Conservation (phyloP, 768 basidiomycete genomes). For the Lentinus brumalis region DNA sequence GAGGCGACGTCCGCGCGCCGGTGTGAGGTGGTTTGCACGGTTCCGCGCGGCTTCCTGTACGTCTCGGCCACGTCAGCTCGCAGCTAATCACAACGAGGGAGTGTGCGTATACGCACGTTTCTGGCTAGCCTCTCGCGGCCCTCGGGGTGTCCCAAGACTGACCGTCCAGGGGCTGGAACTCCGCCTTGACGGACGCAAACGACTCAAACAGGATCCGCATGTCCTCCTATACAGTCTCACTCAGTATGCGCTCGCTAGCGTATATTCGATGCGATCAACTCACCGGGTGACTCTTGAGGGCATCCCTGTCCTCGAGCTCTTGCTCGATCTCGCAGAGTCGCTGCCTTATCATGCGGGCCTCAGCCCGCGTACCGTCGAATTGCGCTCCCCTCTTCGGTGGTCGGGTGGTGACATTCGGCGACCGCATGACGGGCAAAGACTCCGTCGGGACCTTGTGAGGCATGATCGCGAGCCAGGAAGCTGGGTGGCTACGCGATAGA, state of each 20-base stretch:
- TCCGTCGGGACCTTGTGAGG: too few species aligned
- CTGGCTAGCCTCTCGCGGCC: neutral
- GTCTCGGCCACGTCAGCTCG: too few species aligned
- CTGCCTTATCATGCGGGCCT: neutral
- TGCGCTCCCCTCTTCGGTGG: neutral
- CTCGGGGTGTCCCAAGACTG: conserved; percentile 8
- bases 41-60: neutral
- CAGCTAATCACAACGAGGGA: neutral
- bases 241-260: neutral
- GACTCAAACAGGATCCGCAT: neutral
- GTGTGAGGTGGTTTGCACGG: neutral
- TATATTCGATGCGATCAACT: neutral
- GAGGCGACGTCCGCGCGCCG: neutral
- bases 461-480: too few species aligned
- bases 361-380: neutral
- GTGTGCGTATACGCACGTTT: neutral
- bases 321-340: conserved; percentile 1
- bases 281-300: neutral
- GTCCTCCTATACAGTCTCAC: neutral
- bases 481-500: too few species aligned
- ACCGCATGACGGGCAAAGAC: too few species aligned
- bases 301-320: neutral
- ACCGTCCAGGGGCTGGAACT: conserved; percentile 10
- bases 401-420: neutral
- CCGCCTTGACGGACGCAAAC: conserved; percentile 6